Evolutionary conservation across 345 rosid species (phyloP), one percentile per base, ranked within the genome.

Genomic region (Crucihimalaya himalaica): DNA sequence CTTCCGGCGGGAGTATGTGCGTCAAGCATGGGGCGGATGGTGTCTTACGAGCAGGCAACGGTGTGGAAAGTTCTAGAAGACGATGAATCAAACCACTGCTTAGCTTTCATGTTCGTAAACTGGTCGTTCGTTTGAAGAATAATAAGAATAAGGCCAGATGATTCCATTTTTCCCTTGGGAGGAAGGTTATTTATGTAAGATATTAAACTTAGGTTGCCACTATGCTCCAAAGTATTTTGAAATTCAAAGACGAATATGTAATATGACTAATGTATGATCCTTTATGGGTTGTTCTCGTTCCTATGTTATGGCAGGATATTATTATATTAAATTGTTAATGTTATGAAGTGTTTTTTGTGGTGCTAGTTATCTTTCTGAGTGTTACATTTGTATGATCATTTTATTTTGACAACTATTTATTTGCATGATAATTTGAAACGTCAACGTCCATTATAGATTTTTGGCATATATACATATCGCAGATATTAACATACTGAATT

Each of bases 31-130:
- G 93, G 95, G 21, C 87, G 97, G 73, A 81, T 91, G 9, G 85
- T 86, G 39, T 86, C 98, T 3, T 94, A 91, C 35, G 95, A 91
- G 72, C 87, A 87, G 45, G 96, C 90, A 13, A 80, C 87, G 8
- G 96, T 91, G 46, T 91, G 95, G 97, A 94, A 94, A 80, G 97
- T 94, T 46, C 66, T 91, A 16, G 84, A 88, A 10, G 98, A 89
- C 0, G 91, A 91, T 2, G 89, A 86, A 12, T 72, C 85, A 23
- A 83, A 85, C 76, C 92, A 94, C 83, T 91, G 96, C 80, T 81
- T 94, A 19, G 85, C 89, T 59, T 82, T 94, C 75, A 86, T 94
- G 98, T 89, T 91, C 74, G 66, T 70, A 53, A 94, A 87, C 67
- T 94, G 98, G 98, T 89, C 93, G 19, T 91, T 94, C 63, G 90